Base-by-base conservation (phyloP, 2,329 filamentous ascomycete species). In the Pyrenochaeta sp. region DNA sequence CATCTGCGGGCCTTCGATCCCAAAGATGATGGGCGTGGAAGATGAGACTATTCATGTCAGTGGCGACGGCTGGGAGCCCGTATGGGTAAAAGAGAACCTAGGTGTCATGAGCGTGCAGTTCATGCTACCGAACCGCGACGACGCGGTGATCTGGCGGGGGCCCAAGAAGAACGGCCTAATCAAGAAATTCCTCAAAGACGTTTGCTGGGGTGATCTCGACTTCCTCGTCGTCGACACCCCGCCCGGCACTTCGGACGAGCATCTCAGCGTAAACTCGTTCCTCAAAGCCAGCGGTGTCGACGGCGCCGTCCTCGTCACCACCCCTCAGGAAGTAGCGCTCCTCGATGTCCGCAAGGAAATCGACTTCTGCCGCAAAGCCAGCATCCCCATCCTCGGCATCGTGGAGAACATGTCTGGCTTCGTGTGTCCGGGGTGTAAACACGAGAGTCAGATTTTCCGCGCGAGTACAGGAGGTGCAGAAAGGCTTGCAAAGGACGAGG, bases 401-500 rank as follows among this genome's bases (percentile, higher is more conserved):
- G 94, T 96, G 11, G 94, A 99, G 77, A 99, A 99, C 67, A 99
- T 99, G 94, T 90, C 87, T 45, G 90, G 91, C 3, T 99, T 97
- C 61, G 92, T 99, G 39, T 99, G 94, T 67, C 92, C 92, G 7
- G 93, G 89, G 43, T 99, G 94, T 73, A 89, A 84, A 41, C 85
- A 91, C 41, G 78, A 84, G 61, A 82, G 78, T 61, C 84, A 96
- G 69, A 96, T 99, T 35, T 99, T 99, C 77, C 82, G 85, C 58
- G 86, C 94, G 8, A 95, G 89, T 7, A 99, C 94, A 1, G 94
- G 94, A 7, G 94, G 95, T 14, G 94, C 89, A 2, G 80, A 80
- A 42, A 84, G 82, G 28, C 72, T 99, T 54, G 93, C 94, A 2
- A 80, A 87, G 68, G 93, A 97, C 71, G 90, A 93, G 80, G 83